Conservation (phyloP, 2,329 filamentous ascomycete genomes). For the Botryotinia calthae region DNA sequence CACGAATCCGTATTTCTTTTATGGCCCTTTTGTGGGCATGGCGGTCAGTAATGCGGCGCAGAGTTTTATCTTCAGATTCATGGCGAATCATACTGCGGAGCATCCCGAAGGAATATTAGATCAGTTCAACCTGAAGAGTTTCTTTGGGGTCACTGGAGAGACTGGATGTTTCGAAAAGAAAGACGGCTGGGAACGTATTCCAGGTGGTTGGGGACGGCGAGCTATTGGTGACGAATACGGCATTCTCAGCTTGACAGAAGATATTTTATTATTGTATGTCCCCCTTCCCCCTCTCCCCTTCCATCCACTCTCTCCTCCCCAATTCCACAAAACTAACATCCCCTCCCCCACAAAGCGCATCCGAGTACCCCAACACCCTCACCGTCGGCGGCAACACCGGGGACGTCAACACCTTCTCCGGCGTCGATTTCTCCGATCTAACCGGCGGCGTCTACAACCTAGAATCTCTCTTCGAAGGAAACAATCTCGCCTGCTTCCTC, state of each 20-base stretch:
- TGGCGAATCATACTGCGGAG: conserved; percentile 12
- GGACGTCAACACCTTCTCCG: conserved; percentile 50
- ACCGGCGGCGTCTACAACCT: conserved; percentile 47
- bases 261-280: conserved; percentile 42
- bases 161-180: not conserved
- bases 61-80: conserved; percentile 9
- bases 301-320: rapidly evolving
- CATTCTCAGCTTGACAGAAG: conserved; percentile 40
- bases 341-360: conserved; percentile 27
- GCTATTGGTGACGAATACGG: conserved; percentile 42
- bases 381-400: conserved; percentile 52
- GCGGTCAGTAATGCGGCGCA: conserved; percentile 3
- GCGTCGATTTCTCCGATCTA: conserved; percentile 45
- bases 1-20: conserved; percentile 52
- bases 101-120: conserved; percentile 39
- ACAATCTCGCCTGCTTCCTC: conserved; percentile 48
- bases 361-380: conserved; percentile 44
- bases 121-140: conserved; percentile 30
- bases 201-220: conserved; percentile 34
- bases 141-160: conserved; percentile 24
- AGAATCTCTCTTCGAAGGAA: conserved; percentile 44
- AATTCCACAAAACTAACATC: not conserved
- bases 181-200: conserved; percentile 28
- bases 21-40: conserved; percentile 33
- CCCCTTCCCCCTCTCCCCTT: no score